Evolutionary conservation across 768 basidiomycete species (phyloP).

Genomic region (Phlebiopsis flavidoalba): DNA sequence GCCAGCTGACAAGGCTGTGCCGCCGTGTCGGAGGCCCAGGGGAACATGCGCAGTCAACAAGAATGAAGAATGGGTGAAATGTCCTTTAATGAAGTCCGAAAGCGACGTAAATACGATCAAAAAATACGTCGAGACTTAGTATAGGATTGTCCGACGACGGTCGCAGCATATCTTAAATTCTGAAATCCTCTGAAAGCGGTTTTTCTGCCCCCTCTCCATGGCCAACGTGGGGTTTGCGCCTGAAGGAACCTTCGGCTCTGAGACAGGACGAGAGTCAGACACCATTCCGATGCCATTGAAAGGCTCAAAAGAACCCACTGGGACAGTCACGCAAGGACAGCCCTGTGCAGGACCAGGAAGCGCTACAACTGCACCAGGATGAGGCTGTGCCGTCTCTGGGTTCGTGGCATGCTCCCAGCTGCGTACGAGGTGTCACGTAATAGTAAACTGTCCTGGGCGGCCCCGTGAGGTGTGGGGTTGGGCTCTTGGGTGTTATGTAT

Average conservation of each 20-base stretch:
- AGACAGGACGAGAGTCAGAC: background rate
- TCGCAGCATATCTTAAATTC: slow-evolving; percentile 6
- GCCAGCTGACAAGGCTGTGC: too few relatives aligned
- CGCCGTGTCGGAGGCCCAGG: too few relatives aligned
- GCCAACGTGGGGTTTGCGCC: slow-evolving; percentile 34
- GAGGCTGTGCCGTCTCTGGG: slow-evolving; percentile 36
- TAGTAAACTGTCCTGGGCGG: slow-evolving; percentile 25
- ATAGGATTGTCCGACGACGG: slow-evolving; percentile 9
- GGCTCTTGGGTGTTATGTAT: slow-evolving; percentile 37
- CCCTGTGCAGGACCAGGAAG: slow-evolving; percentile 11
- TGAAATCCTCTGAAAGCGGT: slow-evolving; percentile 17
- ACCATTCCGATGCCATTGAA: slow-evolving; percentile 12
- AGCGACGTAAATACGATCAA: background rate
- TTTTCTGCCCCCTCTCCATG: too few relatives aligned
- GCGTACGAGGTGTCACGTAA: slow-evolving; percentile 17
- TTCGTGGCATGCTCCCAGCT: slow-evolving; percentile 26
- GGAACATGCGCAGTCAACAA: background rate
- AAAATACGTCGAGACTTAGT: background rate
- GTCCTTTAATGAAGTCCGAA: background rate
- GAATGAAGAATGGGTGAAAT: slow-evolving; percentile 5
- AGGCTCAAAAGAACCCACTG: slow-evolving; percentile 24
- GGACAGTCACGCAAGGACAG: slow-evolving; percentile 21
- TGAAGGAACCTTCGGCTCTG: slow-evolving; percentile 39
- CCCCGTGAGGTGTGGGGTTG: slow-evolving; percentile 32
- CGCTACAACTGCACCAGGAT: slow-evolving; percentile 43